Base-by-base conservation (phyloP, 2,329 filamentous ascomycete genomes). In the Talaromyces sp. region DNA sequence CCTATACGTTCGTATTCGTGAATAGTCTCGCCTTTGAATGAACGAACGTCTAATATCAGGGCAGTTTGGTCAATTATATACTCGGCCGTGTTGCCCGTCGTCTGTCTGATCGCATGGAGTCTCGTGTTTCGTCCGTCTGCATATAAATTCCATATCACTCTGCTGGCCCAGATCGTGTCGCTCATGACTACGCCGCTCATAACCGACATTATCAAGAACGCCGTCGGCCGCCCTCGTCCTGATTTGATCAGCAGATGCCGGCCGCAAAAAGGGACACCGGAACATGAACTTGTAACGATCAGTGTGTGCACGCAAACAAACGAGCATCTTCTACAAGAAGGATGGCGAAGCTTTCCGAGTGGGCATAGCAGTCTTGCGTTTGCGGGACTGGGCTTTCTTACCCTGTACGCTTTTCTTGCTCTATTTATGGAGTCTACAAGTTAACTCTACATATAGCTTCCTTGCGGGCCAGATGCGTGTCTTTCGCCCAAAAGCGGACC, bases 131-230 rank as follows among this genome's bases (percentile, higher is more conserved):
- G 84, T 53, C 86, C 90, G 0, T 82, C 85, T 6, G 75, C 83
- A 9, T 90, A 96, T 74, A 96, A 96, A 73, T 84, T 89, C 62
- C 93, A 98, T 76, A 89, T 93, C 64, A 89, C 91, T 0, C 79
- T 96, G 57, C 85, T 99, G 0, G 90, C 91, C 24, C 86, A 97
- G 62, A 79, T 87, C 56, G 91, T 93, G 68, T 85, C 87, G 64
- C 76, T 98, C 27, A 81, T 91, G 66, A 81, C 96, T 55, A 89
- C 91, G 0, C 84, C 86, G 6, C 89, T 97, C 73, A 80, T 98
- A 50, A 98, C 95, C 51, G 93, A 98, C 72, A 79, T 93, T 29
- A 82, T 98, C 71, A 99, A 99, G 77, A 96, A 96, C 71, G 84
- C 89, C 10, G 89, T 93, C 27, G 91, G 91, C 9, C 80, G 91